These are phyloP conservation scores for Phoma sp. DNA, from an alignment of 2,329 filamentous ascomycete species.

Conservation along the genomic window DNA sequence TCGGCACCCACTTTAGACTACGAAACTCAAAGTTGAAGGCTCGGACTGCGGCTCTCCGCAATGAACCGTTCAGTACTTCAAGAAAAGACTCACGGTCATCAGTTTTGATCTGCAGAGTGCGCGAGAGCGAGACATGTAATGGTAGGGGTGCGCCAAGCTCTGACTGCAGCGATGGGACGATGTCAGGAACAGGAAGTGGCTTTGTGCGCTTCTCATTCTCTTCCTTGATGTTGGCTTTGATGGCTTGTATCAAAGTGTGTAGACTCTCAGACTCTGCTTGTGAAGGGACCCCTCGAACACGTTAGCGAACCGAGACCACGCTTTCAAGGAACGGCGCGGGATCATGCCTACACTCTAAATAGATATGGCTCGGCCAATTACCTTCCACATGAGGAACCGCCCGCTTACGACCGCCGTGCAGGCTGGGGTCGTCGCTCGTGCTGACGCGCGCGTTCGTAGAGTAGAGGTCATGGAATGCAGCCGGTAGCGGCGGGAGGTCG, in stretches of 20 bases:
- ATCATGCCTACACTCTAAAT: slow-evolving; percentile 81
- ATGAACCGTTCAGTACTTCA: slow-evolving; percentile 56
- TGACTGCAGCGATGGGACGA: slow-evolving; percentile 75
- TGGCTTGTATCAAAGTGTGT: slow-evolving; percentile 36
- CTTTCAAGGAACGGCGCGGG: slow-evolving; percentile 3
- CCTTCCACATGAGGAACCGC: slow-evolving; percentile 83
- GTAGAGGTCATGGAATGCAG: slow-evolving; percentile 87
- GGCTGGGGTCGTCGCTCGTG: slow-evolving; percentile 77
- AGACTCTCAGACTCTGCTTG: slow-evolving; percentile 40
- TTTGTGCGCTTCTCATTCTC: slow-evolving; percentile 30
- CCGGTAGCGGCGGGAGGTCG: slow-evolving; percentile 74
- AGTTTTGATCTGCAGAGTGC: slow-evolving; percentile 76
- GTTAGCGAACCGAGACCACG: slow-evolving; percentile 35
- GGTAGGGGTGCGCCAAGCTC: slow-evolving; percentile 79
- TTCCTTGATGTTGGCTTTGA: slow-evolving; percentile 26
- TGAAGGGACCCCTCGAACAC: slow-evolving; percentile 46
- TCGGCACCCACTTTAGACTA: slow-evolving; percentile 68
- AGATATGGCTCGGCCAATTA: slow-evolving; percentile 92
- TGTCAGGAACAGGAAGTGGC: slow-evolving; percentile 40
- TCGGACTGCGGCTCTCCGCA: slow-evolving; percentile 54
- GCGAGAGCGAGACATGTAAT: slow-evolving; percentile 88
- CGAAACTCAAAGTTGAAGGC: slow-evolving; percentile 57
- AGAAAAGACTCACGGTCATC: slow-evolving; percentile 74
- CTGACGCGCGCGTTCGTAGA: slow-evolving; percentile 79
- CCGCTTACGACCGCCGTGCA: slow-evolving; percentile 85